Evolutionary conservation across 768 basidiomycete genomes (phyloP).

Genomic region (Amanita pseudoporphyria): DNA sequence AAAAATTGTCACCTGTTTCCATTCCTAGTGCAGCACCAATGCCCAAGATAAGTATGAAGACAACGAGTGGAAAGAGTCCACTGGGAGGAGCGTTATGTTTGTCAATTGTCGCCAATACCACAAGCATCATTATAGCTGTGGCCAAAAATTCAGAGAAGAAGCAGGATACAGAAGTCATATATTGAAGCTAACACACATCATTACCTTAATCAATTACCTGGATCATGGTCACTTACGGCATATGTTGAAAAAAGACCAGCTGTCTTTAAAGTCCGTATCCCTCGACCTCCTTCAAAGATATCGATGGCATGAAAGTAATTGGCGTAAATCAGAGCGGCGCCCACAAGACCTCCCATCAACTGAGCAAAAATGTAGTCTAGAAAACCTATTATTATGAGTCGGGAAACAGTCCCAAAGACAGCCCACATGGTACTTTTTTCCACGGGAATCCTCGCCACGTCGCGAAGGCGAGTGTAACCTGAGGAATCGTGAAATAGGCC

Average conservation of each 20-base stretch:
- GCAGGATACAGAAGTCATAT: slow-evolving; percentile 29
- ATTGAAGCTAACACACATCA: slow-evolving; percentile 15
- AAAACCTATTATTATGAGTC: background rate
- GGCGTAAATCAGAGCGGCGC: slow-evolving; percentile 50
- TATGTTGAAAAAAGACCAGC: slow-evolving; percentile 53
- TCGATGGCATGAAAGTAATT: slow-evolving; percentile 64
- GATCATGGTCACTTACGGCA: slow-evolving; percentile 31
- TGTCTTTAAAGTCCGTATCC: slow-evolving; percentile 43
- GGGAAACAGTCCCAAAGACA: background rate
- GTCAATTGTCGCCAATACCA: slow-evolving; percentile 44
- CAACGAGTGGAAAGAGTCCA: slow-evolving; percentile 42
- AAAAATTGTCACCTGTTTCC: slow-evolving; percentile 34
- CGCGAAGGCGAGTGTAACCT: slow-evolving; percentile 55
- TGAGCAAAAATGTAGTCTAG: slow-evolving; percentile 49
- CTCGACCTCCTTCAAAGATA: slow-evolving; percentile 46
- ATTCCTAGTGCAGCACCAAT: slow-evolving; percentile 50
- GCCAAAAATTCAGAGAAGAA: slow-evolving; percentile 47
- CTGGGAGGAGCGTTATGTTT: slow-evolving; percentile 37
- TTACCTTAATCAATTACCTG: background rate
- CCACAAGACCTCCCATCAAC: slow-evolving; percentile 50
- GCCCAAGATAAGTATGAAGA: slow-evolving; percentile 50
- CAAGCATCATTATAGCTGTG: slow-evolving; percentile 44
- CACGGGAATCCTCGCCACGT: slow-evolving; percentile 61
- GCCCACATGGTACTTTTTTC: slow-evolving; percentile 51
- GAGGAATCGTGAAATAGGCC: slow-evolving; percentile 2